Percentiles rank a stretch among this genome's conserved stretches.
phyloP scores from a whole-genome alignment of 768 basidiomycete species.

The Lyophyllum atratum region DNA sequence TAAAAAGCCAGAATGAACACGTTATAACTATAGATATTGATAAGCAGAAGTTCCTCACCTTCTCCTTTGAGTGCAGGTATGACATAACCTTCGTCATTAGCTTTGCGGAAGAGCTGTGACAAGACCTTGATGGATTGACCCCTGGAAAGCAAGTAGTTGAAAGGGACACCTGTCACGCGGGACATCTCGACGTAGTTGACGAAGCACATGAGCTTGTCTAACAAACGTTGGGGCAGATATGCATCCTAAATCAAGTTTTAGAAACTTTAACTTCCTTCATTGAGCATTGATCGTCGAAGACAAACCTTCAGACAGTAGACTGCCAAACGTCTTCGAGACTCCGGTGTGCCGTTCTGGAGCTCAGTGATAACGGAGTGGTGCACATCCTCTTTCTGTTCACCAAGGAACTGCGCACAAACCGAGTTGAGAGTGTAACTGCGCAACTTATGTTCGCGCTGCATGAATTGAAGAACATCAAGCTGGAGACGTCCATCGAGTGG shows the following conservation, averaged over 20 bases:
- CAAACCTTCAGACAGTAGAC: slow-evolving; percentile 96
- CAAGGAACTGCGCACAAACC: slow-evolving; percentile 96
- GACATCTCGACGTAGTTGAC: slow-evolving; percentile 99
- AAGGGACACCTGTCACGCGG: slow-evolving; percentile 99
- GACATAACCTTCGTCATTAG: slow-evolving; percentile 88
- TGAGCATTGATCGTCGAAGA: background rate
- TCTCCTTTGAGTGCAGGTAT: slow-evolving; percentile 85
- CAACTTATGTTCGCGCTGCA: slow-evolving; percentile 98
- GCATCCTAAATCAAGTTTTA: slow-evolving; percentile 92
- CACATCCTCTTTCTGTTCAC: slow-evolving; percentile 99
- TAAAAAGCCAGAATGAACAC: slow-evolving; percentile 25
- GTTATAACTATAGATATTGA: background rate
- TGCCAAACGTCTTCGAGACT: slow-evolving; percentile 88
- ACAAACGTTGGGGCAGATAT: slow-evolving; percentile 91
- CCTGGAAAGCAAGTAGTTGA: slow-evolving; percentile 91
- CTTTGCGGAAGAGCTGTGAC: slow-evolving; percentile 92
- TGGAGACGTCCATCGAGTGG: slow-evolving; percentile 89
- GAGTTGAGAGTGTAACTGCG: slow-evolving; percentile 97
- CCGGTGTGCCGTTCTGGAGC: slow-evolving; percentile 93
- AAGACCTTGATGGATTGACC: slow-evolving; percentile 99
- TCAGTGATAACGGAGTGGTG: slow-evolving; percentile 99
- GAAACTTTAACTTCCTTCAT: background rate
- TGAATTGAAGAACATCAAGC: slow-evolving; percentile 94
- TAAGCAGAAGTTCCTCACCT: slow-evolving; percentile 45
- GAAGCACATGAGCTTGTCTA: slow-evolving; percentile 99